Evolutionary conservation across 2,329 filamentous ascomycete genomes (phyloP).

Genomic region (Orbilia ellipsospora): DNA sequence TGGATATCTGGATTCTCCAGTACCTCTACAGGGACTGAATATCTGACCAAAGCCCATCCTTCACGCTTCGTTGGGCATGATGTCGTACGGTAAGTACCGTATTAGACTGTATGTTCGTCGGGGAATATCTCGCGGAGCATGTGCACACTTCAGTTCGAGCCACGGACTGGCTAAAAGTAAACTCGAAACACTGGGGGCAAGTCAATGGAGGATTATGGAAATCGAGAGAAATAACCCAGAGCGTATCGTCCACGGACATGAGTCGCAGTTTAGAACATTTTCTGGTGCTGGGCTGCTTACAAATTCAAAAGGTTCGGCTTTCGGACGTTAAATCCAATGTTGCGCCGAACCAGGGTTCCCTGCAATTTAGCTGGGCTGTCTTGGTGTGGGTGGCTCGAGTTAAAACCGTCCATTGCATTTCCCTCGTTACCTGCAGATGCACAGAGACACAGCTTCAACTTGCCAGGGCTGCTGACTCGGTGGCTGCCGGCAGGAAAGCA

Average conservation of each 20-base stretch:
- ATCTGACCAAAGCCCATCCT: too few relatives aligned
- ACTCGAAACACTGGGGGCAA: slow-evolving; percentile 52
- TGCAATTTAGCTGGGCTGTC: not conserved
- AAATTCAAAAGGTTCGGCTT: slow-evolving; percentile 55
- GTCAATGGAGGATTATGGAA: slow-evolving; percentile 50
- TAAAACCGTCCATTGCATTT: slow-evolving; percentile 17
- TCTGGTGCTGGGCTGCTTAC: slow-evolving; percentile 32
- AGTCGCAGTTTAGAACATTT: slow-evolving; percentile 19
- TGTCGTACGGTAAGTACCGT: too few relatives aligned
- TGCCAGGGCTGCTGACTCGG: slow-evolving; percentile 35
- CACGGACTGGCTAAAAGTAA: slow-evolving; percentile 50
- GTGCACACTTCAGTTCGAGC: not conserved
- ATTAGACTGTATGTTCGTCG: too few relatives aligned
- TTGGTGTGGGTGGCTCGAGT: slow-evolving; percentile 30
- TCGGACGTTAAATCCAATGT: slow-evolving; percentile 55
- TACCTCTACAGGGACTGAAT: too few relatives aligned
- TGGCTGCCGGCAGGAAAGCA: not conserved
- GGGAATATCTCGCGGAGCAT: too few relatives aligned
- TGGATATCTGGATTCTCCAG: too few relatives aligned
- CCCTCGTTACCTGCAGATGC: not conserved
- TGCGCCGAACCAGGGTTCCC: slow-evolving; percentile 51
- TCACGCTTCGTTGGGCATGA: too few relatives aligned
- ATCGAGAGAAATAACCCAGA: slow-evolving; percentile 22
- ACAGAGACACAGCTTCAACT: not conserved
- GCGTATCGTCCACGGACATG: slow-evolving; percentile 1